These are phyloP conservation scores for Groenewaldozyma tartarivorans DNA, from an alignment of 805 yeast species.

Conservation along the genomic window DNA sequence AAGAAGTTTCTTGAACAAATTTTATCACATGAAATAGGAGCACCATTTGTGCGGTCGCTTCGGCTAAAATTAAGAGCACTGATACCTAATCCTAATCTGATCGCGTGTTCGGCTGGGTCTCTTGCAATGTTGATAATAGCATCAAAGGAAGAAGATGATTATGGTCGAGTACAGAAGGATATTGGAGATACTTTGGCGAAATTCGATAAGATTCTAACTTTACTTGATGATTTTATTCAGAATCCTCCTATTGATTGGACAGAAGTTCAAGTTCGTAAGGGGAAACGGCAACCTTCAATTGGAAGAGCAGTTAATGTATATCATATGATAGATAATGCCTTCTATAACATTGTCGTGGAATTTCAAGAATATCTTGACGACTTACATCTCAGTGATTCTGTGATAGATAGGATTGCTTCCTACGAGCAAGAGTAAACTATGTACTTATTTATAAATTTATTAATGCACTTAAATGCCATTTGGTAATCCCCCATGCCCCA, in stretches of 20 bases:
- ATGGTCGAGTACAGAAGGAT: conserved; percentile 33
- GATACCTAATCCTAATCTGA: conserved; percentile 22
- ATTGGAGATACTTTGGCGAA: conserved; percentile 25
- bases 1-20: conserved; percentile 9
- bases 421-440: no score
- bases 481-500: no score
- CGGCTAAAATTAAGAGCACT: conserved; percentile 18
- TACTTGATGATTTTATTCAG: conserved; percentile 17
- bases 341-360: conserved; percentile 18
- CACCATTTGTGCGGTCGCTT: conserved; percentile 27
- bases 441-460: no score
- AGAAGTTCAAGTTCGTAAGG: conserved; percentile 19
- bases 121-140: conserved; percentile 24
- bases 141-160: conserved; percentile 29
- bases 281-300: conserved; percentile 12
- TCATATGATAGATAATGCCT: conserved; percentile 17
- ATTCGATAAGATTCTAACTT: conserved; percentile 19
- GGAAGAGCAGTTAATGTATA: conserved; percentile 11
- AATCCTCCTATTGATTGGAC: conserved; percentile 27
- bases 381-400: conserved; percentile 17
- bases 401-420: no score
- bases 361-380: conserved; percentile 24
- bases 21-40: conserved; percentile 21
- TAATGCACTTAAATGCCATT: no score
- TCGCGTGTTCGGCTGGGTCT: conserved; percentile 24